These are phyloP conservation scores for Schoenoplectus tabernaemontani DNA, from an alignment of 202 grass and related monocot species.

Conservation along the genomic window DNA sequence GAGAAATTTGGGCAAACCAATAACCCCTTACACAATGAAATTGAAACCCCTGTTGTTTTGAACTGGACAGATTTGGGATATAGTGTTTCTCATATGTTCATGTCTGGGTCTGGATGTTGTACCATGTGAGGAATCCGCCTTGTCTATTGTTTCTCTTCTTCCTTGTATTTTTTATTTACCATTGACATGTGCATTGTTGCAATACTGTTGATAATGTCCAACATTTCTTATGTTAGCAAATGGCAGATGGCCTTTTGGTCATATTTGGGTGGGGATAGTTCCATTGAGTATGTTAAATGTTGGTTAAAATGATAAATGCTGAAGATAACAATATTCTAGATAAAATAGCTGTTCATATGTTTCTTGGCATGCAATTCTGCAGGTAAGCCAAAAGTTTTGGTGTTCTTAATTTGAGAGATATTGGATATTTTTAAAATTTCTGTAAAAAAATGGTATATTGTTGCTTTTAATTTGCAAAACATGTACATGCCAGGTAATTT, in stretches of 20 bases:
- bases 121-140: constrained; percentile 59
- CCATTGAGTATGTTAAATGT: neutral
- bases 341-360: neutral
- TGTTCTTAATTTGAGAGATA: neutral
- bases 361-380: neutral
- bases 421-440: neutral
- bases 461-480: neutral
- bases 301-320: neutral
- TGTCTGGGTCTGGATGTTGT: constrained; percentile 47
- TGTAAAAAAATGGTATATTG: neutral
- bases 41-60: constrained; percentile 21
- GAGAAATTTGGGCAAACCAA: constrained; percentile 61
- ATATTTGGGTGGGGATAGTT: neutral
- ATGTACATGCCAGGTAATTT: neutral
- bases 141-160: neutral
- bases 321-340: neutral
- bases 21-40: constrained; percentile 28
- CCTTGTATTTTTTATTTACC: neutral
- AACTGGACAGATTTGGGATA: constrained; percentile 56
- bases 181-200: neutral
- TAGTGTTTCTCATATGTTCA: constrained; percentile 52
- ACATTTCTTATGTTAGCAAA: neutral
- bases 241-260: neutral
- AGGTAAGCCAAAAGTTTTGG: neutral
- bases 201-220: neutral